Evolutionary conservation across 1,284 basidiomycete species (phyloP).

Genomic region (Ustilago sp.): DNA sequence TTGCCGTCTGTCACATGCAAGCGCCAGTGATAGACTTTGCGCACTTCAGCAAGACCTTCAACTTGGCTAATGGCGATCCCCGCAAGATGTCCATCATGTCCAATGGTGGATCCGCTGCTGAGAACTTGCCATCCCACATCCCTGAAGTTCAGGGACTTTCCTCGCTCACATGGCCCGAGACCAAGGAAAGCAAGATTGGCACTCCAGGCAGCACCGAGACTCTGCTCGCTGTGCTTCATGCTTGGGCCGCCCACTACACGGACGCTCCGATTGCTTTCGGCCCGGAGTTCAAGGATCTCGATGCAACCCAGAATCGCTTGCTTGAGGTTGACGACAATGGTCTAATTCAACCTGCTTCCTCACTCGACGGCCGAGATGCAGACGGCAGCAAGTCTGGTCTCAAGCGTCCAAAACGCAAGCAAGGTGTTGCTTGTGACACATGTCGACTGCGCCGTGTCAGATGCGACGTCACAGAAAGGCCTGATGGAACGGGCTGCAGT

Average conservation of each 20-base stretch:
- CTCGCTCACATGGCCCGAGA: conserved; percentile 40
- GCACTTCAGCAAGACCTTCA: conserved; percentile 61
- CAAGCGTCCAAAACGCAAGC: conserved; percentile 64
- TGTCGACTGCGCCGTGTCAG: conserved; percentile 65
- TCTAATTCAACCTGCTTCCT: conserved; percentile 6
- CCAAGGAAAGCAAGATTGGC: conserved; percentile 53
- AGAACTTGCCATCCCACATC: conserved; percentile 41
- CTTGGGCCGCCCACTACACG: conserved; percentile 64
- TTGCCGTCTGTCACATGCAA: conserved; percentile 62
- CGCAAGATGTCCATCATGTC: conserved; percentile 64
- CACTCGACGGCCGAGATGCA: conserved; percentile 14
- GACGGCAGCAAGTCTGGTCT: conserved; percentile 22
- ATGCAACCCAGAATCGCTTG: conserved; percentile 22
- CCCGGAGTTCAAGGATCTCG: conserved; percentile 37
- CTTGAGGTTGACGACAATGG: conserved; percentile 41
- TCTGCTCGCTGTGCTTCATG: conserved; percentile 59
- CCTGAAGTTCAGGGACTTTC: conserved; percentile 28
- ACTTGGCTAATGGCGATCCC: conserved; percentile 58
- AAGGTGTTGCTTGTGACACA: conserved; percentile 68
- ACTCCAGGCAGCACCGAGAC: conserved; percentile 60
- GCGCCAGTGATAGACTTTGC: conserved; percentile 62
- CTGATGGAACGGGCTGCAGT: conserved; percentile 63
- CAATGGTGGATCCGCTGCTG: conserved; percentile 54
- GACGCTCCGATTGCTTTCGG: conserved; percentile 62
- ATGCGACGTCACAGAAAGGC: conserved; percentile 65